Conservation (phyloP, 352 stramenopile species). For the Globisporangium splendens region DNA sequence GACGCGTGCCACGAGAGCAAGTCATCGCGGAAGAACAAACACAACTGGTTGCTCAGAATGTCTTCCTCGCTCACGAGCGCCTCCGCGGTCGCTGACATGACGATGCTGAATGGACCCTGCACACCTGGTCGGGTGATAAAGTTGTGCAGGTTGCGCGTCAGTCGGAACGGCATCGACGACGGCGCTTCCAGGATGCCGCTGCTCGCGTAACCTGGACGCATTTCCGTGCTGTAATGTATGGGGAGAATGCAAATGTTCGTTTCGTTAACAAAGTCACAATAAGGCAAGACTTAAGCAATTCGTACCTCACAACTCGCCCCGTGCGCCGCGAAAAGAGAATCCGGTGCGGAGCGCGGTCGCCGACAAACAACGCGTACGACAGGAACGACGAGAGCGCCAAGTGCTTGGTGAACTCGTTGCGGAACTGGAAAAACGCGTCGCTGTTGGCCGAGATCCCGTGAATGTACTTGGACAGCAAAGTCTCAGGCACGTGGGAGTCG, state of each 20-base stretch:
- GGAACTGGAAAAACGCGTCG: constrained; percentile 86
- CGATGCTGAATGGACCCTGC: constrained; percentile 81
- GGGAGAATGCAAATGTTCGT: constrained; percentile 1
- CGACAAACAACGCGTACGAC: constrained; percentile 83
- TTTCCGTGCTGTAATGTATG: constrained; percentile 49
- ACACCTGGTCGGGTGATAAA: constrained; percentile 84
- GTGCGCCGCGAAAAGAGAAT: constrained; percentile 79
- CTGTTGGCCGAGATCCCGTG: constrained; percentile 62
- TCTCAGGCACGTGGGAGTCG: constrained; percentile 73
- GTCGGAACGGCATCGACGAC: constrained; percentile 85
- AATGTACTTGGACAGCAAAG: constrained; percentile 84
- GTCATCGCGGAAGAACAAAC: constrained; percentile 87
- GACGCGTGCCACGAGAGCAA: constrained; percentile 85
- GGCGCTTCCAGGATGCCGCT: constrained; percentile 77
- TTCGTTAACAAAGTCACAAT: neutral
- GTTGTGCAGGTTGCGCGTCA: constrained; percentile 87
- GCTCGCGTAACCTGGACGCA: constrained; percentile 80
- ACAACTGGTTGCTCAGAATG: constrained; percentile 83
- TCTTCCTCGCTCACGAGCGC: constrained; percentile 82
- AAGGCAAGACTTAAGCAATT: neutral
- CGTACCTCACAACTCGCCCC: constrained; percentile 64
- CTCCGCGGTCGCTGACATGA: constrained; percentile 78
- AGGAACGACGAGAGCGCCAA: constrained; percentile 82
- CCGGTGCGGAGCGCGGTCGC: constrained; percentile 80
- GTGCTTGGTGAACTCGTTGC: constrained; percentile 85